A percentile compares a stretch with the other conserved stretches of the same genome.
These are phyloP conservation scores for Ophiostoma pallidulum DNA, from an alignment of 2,329 filamentous ascomycete genomes.

Conservation along the genomic window DNA sequence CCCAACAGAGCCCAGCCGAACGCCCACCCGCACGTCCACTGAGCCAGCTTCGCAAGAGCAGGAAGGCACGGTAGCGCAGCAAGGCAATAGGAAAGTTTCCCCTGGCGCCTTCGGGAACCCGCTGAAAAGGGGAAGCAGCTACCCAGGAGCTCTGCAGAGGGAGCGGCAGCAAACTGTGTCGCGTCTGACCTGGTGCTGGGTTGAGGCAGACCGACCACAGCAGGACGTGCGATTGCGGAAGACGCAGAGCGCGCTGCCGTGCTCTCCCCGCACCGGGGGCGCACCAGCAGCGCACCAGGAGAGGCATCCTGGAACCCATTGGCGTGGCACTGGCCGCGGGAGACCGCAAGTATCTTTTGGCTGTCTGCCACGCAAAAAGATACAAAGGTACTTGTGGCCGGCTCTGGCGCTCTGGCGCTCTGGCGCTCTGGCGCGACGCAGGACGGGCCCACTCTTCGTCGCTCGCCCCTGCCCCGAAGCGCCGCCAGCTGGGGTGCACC, in stretches of 20 bases:
- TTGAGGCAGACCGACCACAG: too few relatives aligned
- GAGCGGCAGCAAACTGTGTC: too few relatives aligned
- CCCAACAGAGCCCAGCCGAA: too few relatives aligned
- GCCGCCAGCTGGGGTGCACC: constrained; percentile 4
- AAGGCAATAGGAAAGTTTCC: too few relatives aligned
- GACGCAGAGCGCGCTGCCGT: not conserved
- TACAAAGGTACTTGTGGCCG: constrained; percentile 3
- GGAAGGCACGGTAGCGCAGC: constrained; percentile 6
- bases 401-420: not conserved
- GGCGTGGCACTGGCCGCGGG: constrained; percentile 7
- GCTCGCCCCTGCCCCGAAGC: constrained; percentile 15
- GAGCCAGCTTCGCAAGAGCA: not conserved
- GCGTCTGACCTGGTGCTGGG: too few relatives aligned
- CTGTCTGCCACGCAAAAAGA: not conserved
- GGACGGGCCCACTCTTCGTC: constrained; percentile 7
- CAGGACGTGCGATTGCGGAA: too few relatives aligned
- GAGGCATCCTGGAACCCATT: not conserved
- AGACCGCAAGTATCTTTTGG: not conserved
- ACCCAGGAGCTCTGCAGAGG: not conserved
- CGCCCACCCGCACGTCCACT: not conserved
- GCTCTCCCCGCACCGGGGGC: too few relatives aligned
- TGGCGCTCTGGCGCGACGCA: constrained; percentile 5
- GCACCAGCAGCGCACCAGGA: not conserved
- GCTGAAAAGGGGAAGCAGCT: not conserved
- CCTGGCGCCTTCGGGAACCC: too few relatives aligned